Conservation (phyloP, 1,284 basidiomycete species). For the Ustilago tritici region DNA sequence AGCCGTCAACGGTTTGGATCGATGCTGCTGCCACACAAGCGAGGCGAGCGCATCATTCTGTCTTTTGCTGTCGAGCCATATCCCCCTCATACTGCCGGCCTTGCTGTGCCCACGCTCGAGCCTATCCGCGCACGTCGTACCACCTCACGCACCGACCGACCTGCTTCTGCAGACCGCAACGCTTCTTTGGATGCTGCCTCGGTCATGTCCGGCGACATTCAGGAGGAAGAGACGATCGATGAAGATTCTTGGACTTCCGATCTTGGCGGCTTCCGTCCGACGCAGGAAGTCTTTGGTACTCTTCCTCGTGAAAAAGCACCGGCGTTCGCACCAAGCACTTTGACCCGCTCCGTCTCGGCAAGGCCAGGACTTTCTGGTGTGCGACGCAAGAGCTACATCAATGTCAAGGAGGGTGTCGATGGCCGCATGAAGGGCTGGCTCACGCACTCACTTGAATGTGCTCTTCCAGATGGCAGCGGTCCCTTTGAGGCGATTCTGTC, state of each 20-base stretch:
- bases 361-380: conserved; percentile 19
- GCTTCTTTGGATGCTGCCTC: conserved; percentile 20
- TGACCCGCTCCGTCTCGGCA: conserved; percentile 18
- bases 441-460: conserved; percentile 44
- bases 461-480: conserved; percentile 25
- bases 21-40: conserved; percentile 37
- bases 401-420: conserved; percentile 54
- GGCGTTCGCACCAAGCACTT: conserved; percentile 16
- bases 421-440: conserved; percentile 54
- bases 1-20: conserved; percentile 47
- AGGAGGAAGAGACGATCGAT: conserved; percentile 36
- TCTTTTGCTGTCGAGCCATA: conserved; percentile 52
- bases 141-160: conserved; percentile 26
- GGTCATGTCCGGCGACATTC: conserved; percentile 13
- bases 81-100: conserved; percentile 46
- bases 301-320: conserved; percentile 28
- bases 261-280: conserved; percentile 42
- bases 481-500: conserved; percentile 49
- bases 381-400: conserved; percentile 51
- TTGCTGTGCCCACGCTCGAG: conserved; percentile 45
- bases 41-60: conserved; percentile 49
- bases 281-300: conserved; percentile 49
- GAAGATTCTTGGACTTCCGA: conserved; percentile 50
- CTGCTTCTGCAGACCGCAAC: conserved; percentile 14
- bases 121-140: conserved; percentile 30